Evolutionary conservation across 2,329 filamentous ascomycete genomes (phyloP), one percentile per base, ranked within the genome.

Genomic region (Trichoderma sp.): DNA sequence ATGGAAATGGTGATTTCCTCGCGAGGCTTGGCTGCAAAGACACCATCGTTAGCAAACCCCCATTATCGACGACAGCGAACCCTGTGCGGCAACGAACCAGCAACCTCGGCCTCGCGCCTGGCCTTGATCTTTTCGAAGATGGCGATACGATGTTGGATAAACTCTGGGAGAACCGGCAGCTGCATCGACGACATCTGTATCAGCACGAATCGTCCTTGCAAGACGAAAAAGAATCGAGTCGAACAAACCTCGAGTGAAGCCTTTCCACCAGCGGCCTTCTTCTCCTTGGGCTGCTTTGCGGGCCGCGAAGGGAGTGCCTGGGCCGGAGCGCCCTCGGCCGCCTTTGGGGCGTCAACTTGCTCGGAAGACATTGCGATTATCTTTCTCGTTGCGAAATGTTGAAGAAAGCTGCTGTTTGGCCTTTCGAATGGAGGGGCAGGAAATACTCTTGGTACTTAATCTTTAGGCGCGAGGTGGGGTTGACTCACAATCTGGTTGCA

Each of bases 61-160:
- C n/a, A 15, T 15, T 22, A 9, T 48, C 22, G n/a, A 22, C 13
- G 42, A 52, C 25, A 5, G 48, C 22, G 48, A n/a, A 19, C 17
- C 50, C 17, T 29, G 57, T 42, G 65, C n/a, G 58, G 59, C 27
- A 58, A 78, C 78, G 68, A 72, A 80, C 79, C 78, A 72, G 79
- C 79, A 71, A 93, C 81, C 77, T 95, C 92, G 68, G 90, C 90
- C 73, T 96, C 90, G 76, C 93, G 89, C 78, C 91, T 87, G 72
- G 92, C 89, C 86, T 96, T 96, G 72, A 97, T 85, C 78, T 90
- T 89, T 78, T 97, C 92, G 81, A 97, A 97, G 59, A 98, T 84
- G 64, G 91, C 87, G 75, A 97, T 89, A 71, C 95, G 90, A 79
- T 93, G 88, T 75, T 94, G 84, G 70, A 98, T 88, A 80, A 92